These are phyloP conservation scores for Escallonia rubra DNA, from an alignment of 129 eudicot species.

Conservation along the genomic window DNA sequence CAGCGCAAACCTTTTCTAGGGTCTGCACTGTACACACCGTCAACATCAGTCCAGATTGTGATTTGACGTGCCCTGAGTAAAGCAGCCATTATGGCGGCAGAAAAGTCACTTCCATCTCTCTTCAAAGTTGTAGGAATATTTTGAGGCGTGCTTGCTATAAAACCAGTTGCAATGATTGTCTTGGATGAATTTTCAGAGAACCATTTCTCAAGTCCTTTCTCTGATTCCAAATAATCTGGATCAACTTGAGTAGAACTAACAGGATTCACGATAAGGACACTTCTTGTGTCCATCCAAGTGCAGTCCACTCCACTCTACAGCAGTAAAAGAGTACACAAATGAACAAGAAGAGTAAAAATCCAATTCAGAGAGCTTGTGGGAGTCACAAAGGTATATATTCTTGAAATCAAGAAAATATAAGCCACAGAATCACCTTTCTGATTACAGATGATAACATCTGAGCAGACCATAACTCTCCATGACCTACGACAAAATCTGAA, in stretches of 20 bases:
- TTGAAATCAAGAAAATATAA: slow-evolving; percentile 7
- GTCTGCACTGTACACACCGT: slow-evolving; percentile 98
- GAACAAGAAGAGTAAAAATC: not conserved
- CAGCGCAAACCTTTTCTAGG: slow-evolving; percentile 84
- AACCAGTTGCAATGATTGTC: slow-evolving; percentile 87
- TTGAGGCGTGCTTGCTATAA: slow-evolving; percentile 91
- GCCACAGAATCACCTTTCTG: slow-evolving; percentile 48
- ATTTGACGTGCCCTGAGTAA: slow-evolving; percentile 81
- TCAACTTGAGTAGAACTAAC: slow-evolving; percentile 88
- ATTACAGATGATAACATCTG: slow-evolving; percentile 69
- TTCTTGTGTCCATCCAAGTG: slow-evolving; percentile 94
- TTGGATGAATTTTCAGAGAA: slow-evolving; percentile 52
- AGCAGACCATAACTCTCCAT: slow-evolving; percentile 99
- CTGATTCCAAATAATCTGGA: slow-evolving; percentile 89
- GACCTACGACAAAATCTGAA: slow-evolving; percentile 93
- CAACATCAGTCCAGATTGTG: slow-evolving; percentile 98
- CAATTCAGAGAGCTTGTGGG: slow-evolving; percentile 1
- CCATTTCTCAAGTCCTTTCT: slow-evolving; percentile 77
- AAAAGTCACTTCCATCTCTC: slow-evolving; percentile 97
- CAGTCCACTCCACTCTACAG: slow-evolving; percentile 75
- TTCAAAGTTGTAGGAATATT: slow-evolving; percentile 93
- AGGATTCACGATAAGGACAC: slow-evolving; percentile 88
- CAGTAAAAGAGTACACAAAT: not conserved
- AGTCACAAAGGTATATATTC: not conserved
- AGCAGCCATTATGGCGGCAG: slow-evolving; percentile 98